Base-by-base conservation (phyloP, 306 rosid genomes). In the Arachis hypogaea region DNA sequence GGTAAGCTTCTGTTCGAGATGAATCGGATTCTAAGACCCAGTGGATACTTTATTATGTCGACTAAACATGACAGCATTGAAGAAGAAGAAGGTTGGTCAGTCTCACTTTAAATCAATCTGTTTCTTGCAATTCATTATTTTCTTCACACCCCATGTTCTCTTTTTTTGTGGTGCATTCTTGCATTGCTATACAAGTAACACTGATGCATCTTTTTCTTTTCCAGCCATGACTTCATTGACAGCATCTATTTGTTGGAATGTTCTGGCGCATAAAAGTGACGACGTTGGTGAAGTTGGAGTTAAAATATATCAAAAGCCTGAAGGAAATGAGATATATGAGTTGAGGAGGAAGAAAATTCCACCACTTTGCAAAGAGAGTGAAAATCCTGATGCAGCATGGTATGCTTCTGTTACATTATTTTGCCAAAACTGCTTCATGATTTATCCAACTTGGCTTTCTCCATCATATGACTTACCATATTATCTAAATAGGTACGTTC, bases 381-480 rank as follows among this genome's bases (percentile, higher is more conserved):
- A 89, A 82, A 89, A 87, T 74, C 97, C 99, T 9, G 99, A 92
- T 83, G 95, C 92, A 30, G 97, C 88, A 63, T 94, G 97, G 99
- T 94, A 88, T 77, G 78, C 74, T 66, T 7, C 47, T 47, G 62
- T 64, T 46, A 71, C 63, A 66, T 77, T 80, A 60, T 79, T 66
- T 30, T 75, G 67, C 78, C 78, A 66, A 50, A 81, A 55, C 63
- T 51, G 36, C 38, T 51, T 38, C 58, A 66, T 73, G 10, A 63
- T 63, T 72, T 43, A 10, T 62, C 28, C 60, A 44, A 7, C 46
- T 2, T 68, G 9, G 43, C 58, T 38, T 60, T 60, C 62, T 72
- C 6, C 55, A 54, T 9, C 49, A 46, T 55, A 49, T 59, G 22
- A 30, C 71, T 69, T 76, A 38, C 51, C 36, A 54, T 69, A 51